phyloP scores from a whole-genome alignment of 352 stramenopile species.

The Globisporangium rhizosaccharum region DNA sequence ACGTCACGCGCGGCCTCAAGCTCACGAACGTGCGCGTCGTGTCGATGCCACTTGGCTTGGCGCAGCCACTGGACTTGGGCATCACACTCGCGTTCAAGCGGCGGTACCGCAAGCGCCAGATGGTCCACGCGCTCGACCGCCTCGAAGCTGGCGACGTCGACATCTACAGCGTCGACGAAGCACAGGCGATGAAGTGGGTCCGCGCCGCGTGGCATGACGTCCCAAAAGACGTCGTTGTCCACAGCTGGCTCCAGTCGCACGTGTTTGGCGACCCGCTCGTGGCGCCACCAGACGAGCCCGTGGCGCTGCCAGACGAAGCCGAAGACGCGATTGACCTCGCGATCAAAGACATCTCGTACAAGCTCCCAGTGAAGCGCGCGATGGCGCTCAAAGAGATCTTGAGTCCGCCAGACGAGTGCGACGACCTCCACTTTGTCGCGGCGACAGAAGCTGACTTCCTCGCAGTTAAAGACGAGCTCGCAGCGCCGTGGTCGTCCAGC shows the following conservation, averaged over 20 bases:
- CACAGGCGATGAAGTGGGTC: conserved; percentile 15
- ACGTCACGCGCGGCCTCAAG: conserved; percentile 19
- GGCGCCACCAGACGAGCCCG: not conserved
- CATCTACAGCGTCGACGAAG: conserved; percentile 9
- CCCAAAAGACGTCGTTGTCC: conserved; percentile 5
- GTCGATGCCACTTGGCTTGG: not conserved
- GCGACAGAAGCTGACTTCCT: conserved; percentile 11
- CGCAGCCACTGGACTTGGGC: conserved; percentile 9
- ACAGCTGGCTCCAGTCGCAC: conserved; percentile 11
- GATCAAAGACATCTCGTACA: conserved; percentile 12
- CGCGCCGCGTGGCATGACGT: conserved; percentile 12
- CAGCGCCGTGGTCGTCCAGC: not conserved
- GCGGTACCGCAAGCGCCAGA: conserved; percentile 19
- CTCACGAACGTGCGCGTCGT: conserved; percentile 22
- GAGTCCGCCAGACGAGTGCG: conserved; percentile 8
- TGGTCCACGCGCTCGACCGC: conserved; percentile 15
- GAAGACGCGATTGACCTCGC: conserved; percentile 9
- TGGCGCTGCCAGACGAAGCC: not conserved
- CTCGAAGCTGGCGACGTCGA: conserved; percentile 9
- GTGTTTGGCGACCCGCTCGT: conserved; percentile 8
- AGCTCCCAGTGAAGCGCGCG: conserved; percentile 12
- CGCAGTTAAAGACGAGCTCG: conserved; percentile 7
- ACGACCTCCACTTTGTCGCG: conserved; percentile 14
- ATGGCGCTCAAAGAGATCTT: conserved; percentile 16
- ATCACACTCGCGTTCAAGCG: conserved; percentile 23